phyloP scores from a whole-genome alignment of 1,284 basidiomycete species.

The Boletus smithii region DNA sequence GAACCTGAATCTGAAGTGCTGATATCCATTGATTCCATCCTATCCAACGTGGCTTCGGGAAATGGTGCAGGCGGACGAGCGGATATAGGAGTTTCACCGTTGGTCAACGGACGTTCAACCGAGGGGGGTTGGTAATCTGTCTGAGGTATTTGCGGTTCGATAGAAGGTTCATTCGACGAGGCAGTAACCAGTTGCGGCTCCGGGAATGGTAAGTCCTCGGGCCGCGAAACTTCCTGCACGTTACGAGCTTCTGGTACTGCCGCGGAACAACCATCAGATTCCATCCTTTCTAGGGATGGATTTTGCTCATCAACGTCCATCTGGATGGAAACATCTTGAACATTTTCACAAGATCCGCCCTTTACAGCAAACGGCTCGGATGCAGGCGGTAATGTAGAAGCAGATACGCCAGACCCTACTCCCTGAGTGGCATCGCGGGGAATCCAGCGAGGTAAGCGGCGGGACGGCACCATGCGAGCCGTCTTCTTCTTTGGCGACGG shows the following conservation, averaged over 20 bases:
- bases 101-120: not conserved
- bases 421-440: slow-evolving; percentile 1
- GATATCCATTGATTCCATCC: slow-evolving; percentile 2
- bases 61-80: not conserved
- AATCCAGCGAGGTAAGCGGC: slow-evolving; percentile 23
- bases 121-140: not conserved
- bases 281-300: not conserved
- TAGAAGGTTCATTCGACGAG: not conserved
- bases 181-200: not conserved
- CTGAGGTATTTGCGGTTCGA: not conserved
- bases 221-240: not conserved
- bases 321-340: not conserved
- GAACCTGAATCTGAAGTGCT: not conserved
- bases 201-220: not conserved
- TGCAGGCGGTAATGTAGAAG: not conserved
- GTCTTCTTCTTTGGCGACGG: slow-evolving; percentile 19
- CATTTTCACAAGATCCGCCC: not conserved
- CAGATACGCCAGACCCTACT: not conserved
- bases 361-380: not conserved
- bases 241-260: no score
- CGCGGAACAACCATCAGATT: not conserved
- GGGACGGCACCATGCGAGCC: slow-evolving; percentile 28
- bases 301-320: slow-evolving; percentile 8
- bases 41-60: not conserved
- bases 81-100: not conserved